Base-by-base conservation (phyloP, 495 filamentous ascomycete species). In the Hypoxylon trugodes region DNA sequence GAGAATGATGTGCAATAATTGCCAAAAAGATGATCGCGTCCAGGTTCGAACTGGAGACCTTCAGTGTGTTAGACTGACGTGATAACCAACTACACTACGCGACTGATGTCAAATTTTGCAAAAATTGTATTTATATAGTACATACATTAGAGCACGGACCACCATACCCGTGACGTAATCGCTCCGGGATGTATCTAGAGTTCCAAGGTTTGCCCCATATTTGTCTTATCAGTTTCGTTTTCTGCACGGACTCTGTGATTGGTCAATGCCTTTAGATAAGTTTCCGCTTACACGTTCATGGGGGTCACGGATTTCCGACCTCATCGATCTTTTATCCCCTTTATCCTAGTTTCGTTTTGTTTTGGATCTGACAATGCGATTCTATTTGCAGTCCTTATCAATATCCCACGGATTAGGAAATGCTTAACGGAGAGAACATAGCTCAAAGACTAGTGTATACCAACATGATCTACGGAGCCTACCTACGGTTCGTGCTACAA, bases 11-110 rank as follows among this genome's bases (percentile, higher is more conserved):
- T n/a, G n/a, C n/a, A n/a, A n/a, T n/a, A n/a, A n/a, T n/a, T n/a
- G 25, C 9, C 12, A 46, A 56, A 56, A 37, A 9, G 3, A 16
- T 66, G 63, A 66, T 60, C 43, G 45, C 42, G 45, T 47, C 56
- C 63, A 66, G 63, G 63, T 4, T 66, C 54, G 63, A 66, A 66
- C 63, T 66, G 56, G 62, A 46, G 62, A 66, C 62, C 56, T 66
- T 64, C 53, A 58, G 53, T 64, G 61, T 64, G 61, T 64, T 58
- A 64, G 53, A 64, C 53, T 64, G 61, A 64, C 61, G 53, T 64
- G 61, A 58, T 64, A 56, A 64, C 56, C 56, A 66, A 60, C 56
- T 66, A 66, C 56, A 66, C 56, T 57, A 66, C 42, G 43, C 50
- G 49, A 59, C 62, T 56, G 15, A 26, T 61, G 22, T 18, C 2